Evolutionary conservation across 192 early-diverging fungal genomes (phyloP), one percentile per base, ranked within the genome.

Genomic region (Mortierella claussenii): DNA sequence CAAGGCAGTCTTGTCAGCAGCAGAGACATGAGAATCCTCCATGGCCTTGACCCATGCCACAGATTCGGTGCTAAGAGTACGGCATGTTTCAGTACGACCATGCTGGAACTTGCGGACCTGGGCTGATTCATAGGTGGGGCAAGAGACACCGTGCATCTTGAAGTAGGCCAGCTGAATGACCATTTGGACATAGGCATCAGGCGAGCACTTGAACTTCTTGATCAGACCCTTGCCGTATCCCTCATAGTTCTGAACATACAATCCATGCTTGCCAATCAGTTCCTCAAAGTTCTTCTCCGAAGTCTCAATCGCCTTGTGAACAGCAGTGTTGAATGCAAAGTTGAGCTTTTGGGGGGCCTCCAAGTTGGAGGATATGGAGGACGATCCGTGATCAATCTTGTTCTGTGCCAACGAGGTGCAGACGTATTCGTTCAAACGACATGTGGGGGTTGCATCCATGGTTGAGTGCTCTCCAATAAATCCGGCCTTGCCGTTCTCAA

Each of bases 401-500:
- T 87, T 86, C 54, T 82, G 81, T 28, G 74, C 82, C 45, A 94
- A 75, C 13, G 78, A 69, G 26, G 86, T 71, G 48, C 83, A 85
- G 30, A 96, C 80, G 70, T 86, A 97, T 79, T 98, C 93, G 84
- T 92, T 95, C 62, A 96, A 81, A 55, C 95, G 90, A 78, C 83
- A 85, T 18, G 95, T 96, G 26, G 93, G 91, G 18, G 94, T 99
- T 50, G 94, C 97, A 68, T 99, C 97, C 97, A 99, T 94, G 71
- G 87, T 89, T 31, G 92, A 92, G 84, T 94, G 92, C 87, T 99
- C 97, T 57, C 90, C 96, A 43, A 90, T 87, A 86, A 97, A 96
- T 26, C 95, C 97, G 48, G 96, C 95, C 81, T 94, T 96, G 68
- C 95, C 97, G 87, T 99, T 99, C 61, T 96, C 96, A 82, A 93